Percentiles rank a stretch among this genome's conserved stretches.
These are phyloP conservation scores for Olyra latifolia DNA, from an alignment of 176 grass and related monocot genomes.

Conservation along the genomic window DNA sequence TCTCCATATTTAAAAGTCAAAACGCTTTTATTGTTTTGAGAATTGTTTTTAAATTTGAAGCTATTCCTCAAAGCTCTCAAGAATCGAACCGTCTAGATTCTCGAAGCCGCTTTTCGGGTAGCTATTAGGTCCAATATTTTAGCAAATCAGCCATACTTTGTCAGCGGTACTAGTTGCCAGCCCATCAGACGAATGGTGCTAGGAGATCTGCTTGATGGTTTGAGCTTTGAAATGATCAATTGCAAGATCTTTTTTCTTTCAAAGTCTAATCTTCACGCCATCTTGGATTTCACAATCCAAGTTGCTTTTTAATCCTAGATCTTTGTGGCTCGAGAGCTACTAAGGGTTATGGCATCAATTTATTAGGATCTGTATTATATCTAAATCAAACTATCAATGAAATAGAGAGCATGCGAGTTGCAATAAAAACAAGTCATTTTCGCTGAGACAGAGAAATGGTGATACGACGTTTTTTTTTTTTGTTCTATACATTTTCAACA, in stretches of 20 bases:
- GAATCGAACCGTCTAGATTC: too few relatives aligned
- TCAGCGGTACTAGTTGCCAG: neutral
- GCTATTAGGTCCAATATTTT: too few relatives aligned
- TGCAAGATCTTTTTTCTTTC: neutral
- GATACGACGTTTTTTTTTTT: neutral
- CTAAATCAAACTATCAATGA: neutral
- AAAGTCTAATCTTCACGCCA: neutral
- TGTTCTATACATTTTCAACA: neutral
- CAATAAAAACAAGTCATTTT: conserved; percentile 2
- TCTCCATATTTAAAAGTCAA: too few relatives aligned
- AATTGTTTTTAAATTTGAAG: too few relatives aligned
- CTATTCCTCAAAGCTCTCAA: too few relatives aligned
- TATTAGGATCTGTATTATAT: neutral
- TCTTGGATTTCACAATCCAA: neutral
- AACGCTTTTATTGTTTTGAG: too few relatives aligned
- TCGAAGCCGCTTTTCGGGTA: too few relatives aligned
- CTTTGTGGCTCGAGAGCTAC: neutral
- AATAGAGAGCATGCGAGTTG: neutral
- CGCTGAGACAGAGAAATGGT: neutral
- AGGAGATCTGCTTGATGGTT: neutral
- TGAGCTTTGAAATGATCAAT: neutral
- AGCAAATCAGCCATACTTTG: neutral
- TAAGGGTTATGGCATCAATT: neutral
- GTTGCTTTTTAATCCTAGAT: neutral
- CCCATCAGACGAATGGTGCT: neutral